Evolutionary conservation across 148 eudicot species (phyloP), one percentile per base, ranked within the genome.

Genomic region (Selenicereus undatus): DNA sequence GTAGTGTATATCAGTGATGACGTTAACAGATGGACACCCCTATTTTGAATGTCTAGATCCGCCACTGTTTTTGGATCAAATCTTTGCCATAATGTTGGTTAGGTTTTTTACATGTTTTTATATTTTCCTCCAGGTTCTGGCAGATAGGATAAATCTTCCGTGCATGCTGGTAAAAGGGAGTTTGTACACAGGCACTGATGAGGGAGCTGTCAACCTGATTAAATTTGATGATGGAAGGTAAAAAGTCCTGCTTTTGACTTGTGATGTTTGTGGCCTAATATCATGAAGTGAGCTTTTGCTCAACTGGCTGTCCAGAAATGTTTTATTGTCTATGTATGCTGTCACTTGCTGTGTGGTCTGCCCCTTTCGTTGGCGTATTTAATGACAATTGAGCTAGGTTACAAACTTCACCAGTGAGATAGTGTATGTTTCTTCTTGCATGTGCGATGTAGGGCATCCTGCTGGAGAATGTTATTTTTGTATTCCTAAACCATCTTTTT

Each of bases 161-260:
- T 96, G 99, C 79, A 96, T 89, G 94, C 91, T 96, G 79, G 92
- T 96, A 77, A 96, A 96, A 87, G 99, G 99, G 81, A 96, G 99
- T 91, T 91, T 93, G 82, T 96, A 96, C 79, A 96, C 98, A 79
- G 98, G 99, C 88, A 93, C 93, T 77, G 99, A 96, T 88, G 98
- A 96, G 82, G 99, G 99, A 85, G 99, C 99, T 82, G 93, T 96
- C 54, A 96, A 93, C 88, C 85, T 96, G 83, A 89, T 96, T 69
- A 93, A 92, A 88, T 82, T 90, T 86, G 97, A 90, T 80, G 86
- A 89, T 81, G 97, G 98, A 88, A 91, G 99, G 99, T 96, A 93
- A 42, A 39, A 29, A 16, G 56, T 72, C 75, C 70, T 78, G 75
- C 78, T 66, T 18, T 82, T 71, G 43, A 36, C 32, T 50, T 71